Evolutionary conservation across 129 eudicot genomes (phyloP).

Genomic region (Artemisia annua): DNA sequence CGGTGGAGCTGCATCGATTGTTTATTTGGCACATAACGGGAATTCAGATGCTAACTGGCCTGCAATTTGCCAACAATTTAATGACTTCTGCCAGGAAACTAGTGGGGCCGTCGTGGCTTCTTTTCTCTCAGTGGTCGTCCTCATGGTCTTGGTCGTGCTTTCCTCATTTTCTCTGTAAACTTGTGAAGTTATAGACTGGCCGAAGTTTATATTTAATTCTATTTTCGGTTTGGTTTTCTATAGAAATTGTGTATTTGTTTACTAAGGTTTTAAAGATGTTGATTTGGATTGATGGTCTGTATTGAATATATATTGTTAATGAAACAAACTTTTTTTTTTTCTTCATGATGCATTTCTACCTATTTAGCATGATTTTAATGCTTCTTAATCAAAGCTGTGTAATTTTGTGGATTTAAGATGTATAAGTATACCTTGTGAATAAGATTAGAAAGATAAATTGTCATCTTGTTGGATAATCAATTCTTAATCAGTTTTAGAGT

Average conservation of each 20-base stretch:
- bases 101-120: conserved; percentile 87
- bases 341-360: neutral
- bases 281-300: conserved; percentile 11
- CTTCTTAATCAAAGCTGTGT: too few species aligned
- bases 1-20: conserved; percentile 73
- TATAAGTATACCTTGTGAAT: too few species aligned
- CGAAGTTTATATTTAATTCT: neutral
- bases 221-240: neutral
- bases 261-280: conserved; percentile 18
- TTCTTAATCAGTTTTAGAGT: too few species aligned
- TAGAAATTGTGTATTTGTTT: neutral
- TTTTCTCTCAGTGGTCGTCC: conserved; percentile 50
- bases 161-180: conserved; percentile 63
- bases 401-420: too few species aligned
- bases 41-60: conserved; percentile 77
- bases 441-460: too few species aligned
- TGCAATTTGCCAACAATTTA: conserved; percentile 75
- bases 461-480: too few species aligned
- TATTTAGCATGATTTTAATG: neutral
- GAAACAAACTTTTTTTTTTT: neutral
- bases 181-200: neutral
- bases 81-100: conserved; percentile 54
- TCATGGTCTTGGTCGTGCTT: conserved; percentile 49
- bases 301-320: neutral
- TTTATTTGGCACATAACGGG: conserved; percentile 89